Evolutionary conservation across 2,329 filamentous ascomycete species (phyloP).

Genomic region (Sodiomyces alkalinus): DNA sequence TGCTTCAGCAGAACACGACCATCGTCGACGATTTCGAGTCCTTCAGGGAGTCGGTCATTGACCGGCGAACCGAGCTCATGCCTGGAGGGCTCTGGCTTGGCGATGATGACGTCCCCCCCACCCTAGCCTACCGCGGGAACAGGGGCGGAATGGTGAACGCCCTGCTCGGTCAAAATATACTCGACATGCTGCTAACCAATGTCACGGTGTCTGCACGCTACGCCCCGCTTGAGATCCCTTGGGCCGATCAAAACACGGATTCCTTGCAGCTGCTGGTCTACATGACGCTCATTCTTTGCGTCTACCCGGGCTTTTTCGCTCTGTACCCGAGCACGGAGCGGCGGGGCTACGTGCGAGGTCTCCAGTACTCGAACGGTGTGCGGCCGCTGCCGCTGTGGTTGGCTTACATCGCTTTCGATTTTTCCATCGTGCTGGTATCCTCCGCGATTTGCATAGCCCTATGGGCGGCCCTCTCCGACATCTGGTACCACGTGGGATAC

Average conservation of each 20-base stretch:
- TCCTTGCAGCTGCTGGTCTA: constrained; percentile 70
- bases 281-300: constrained; percentile 61
- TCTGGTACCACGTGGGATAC: constrained; percentile 70
- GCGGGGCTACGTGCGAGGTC: constrained; percentile 59
- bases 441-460: constrained; percentile 53
- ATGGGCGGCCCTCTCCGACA: constrained; percentile 45
- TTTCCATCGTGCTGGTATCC: constrained; percentile 52
- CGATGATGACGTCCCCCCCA: constrained; percentile 40
- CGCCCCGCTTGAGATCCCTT: constrained; percentile 61
- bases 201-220: constrained; percentile 57
- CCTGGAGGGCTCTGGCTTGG: constrained; percentile 73
- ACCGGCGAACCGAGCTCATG: constrained; percentile 50
- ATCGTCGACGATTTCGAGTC: constrained; percentile 48
- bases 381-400: constrained; percentile 70
- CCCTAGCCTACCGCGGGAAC: constrained; percentile 58
- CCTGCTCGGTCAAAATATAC: constrained; percentile 48
- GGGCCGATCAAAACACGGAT: constrained; percentile 44
- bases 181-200: constrained; percentile 52
- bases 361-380: constrained; percentile 89
- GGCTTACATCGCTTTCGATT: constrained; percentile 71
- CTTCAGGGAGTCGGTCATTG: constrained; percentile 51
- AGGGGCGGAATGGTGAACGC: constrained; percentile 35
- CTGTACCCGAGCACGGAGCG: constrained; percentile 81
- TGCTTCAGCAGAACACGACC: constrained; percentile 18
- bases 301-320: constrained; percentile 75